These are phyloP conservation scores for Pharus latifolius DNA, from an alignment of 176 grass and related monocot genomes.

Conservation along the genomic window DNA sequence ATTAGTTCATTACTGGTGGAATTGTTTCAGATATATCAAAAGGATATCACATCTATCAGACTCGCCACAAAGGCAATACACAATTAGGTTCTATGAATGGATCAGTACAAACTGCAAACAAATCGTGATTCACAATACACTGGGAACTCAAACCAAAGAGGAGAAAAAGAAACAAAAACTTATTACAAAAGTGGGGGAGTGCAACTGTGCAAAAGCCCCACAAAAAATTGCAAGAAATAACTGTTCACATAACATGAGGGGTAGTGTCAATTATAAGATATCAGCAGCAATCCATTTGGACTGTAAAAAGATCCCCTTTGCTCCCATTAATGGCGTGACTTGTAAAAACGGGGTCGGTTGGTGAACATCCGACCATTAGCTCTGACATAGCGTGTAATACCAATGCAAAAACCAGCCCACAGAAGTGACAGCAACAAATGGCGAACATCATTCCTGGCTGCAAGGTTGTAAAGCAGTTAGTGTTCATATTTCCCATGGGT, in stretches of 20 bases:
- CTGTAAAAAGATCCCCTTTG: not conserved
- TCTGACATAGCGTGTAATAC: conserved; percentile 61
- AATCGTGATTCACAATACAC: no score
- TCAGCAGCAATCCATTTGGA: not conserved
- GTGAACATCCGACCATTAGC: conserved; percentile 72
- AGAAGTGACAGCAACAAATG: conserved; percentile 77
- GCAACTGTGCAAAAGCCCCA: not conserved
- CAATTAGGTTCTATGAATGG: no score
- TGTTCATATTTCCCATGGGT: not conserved
- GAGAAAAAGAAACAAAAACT: not conserved
- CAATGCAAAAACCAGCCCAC: conserved; percentile 76
- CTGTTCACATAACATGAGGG: conserved; percentile 1
- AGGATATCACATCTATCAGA: not conserved
- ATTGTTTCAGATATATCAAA: not conserved
- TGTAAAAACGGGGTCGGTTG: conserved; percentile 57
- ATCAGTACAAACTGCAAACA: no score
- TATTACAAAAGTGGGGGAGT: not conserved
- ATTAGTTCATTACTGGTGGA: not conserved
- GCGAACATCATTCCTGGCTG: conserved; percentile 55
- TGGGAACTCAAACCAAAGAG: not conserved
- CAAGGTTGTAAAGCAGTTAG: conserved; percentile 7
- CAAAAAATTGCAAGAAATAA: not conserved
- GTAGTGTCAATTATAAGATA: not conserved
- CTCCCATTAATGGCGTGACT: conserved; percentile 37
- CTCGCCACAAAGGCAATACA: not conserved